These are phyloP conservation scores for Suhomyces bokatorum DNA, from an alignment of 1,139 yeast species.

Conservation along the genomic window DNA sequence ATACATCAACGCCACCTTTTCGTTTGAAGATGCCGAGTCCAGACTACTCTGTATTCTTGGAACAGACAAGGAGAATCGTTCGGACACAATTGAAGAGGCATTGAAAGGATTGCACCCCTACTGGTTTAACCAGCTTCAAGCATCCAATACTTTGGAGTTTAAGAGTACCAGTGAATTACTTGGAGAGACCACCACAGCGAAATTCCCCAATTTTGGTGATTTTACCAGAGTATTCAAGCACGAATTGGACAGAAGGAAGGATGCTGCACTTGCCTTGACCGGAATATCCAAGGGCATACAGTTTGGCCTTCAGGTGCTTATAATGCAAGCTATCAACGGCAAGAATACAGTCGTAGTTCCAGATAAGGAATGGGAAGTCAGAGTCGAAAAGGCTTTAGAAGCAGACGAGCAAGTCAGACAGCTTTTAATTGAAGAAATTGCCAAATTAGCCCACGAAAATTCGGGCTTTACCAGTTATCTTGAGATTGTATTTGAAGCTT, in stretches of 20 bases:
- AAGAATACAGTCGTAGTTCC: slow-evolving; percentile 56
- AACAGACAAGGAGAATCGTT: slow-evolving; percentile 53
- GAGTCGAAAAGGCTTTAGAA: slow-evolving; percentile 72
- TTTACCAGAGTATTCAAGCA: slow-evolving; percentile 31
- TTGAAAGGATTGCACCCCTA: slow-evolving; percentile 81
- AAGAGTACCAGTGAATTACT: slow-evolving; percentile 47
- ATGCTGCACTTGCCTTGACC: slow-evolving; percentile 11
- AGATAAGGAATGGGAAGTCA: slow-evolving; percentile 75
- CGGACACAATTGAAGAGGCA: slow-evolving; percentile 82
- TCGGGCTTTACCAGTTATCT: slow-evolving; percentile 22
- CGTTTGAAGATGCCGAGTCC: slow-evolving; percentile 69
- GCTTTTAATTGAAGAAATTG: slow-evolving; percentile 32
- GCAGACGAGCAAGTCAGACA: slow-evolving; percentile 55
- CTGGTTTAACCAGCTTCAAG: slow-evolving; percentile 53
- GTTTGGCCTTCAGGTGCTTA: slow-evolving; percentile 55
- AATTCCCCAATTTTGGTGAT: slow-evolving; percentile 47
- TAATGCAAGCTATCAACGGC: slow-evolving; percentile 60
- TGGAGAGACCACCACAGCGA: slow-evolving; percentile 28
- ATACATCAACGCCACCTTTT: slow-evolving; percentile 62
- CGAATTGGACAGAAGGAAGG: slow-evolving; percentile 24
- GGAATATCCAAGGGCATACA: slow-evolving; percentile 26
- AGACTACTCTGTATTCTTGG: slow-evolving; percentile 71
- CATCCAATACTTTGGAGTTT: slow-evolving; percentile 36
- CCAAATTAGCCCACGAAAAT: slow-evolving; percentile 6
- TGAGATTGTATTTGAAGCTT: slow-evolving; percentile 29